Evolutionary conservation across 495 filamentous ascomycete genomes (phyloP), one percentile per base, ranked within the genome.

Genomic region (Cudoniella acicularis): DNA sequence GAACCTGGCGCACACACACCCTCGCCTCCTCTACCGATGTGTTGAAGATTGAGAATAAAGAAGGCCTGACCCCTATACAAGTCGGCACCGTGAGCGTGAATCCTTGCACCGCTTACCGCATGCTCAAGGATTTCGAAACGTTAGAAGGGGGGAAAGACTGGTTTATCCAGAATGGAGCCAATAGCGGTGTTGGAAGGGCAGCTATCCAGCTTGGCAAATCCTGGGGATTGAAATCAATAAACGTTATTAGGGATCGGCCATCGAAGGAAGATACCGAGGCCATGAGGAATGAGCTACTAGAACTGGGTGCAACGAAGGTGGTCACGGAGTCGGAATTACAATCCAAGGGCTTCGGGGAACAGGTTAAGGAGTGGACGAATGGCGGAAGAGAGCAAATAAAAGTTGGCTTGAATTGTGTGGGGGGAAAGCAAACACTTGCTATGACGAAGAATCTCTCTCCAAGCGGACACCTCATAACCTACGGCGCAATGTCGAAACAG

Each of bases 111-210:
- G 94, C 92, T 4, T 97, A 92, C 72, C 81, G 91, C 24, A 93
- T 98, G 90, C 78, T 98, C 58, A 84, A 82, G 57, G 91, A 95
- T 69, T 96, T 92, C 68, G 86, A 83, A 43, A 71, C 80, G 8
- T 72, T 81, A 71, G 70, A 81, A 65, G 83, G 86, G 52, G 89
- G 89, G 11, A 23, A 26, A 50, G 82, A 88, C 30, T 98, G 95
- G 95, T 87, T 96, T 60, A 78, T 98, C 40, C 95, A 98, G 77
- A 98, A 98, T 65, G 95, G 94, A 1, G 94, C 94, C 9, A 98
- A 98, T 68, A 87, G 81, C 51, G 95, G 91, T 1, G 94, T 98
- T 21, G 94, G 94, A 3, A 73, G 94, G 27, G 87, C 90, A 9
- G 92, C 89, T 17, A 90, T 96, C 54, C 94, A 98, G 72, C 68